Base-by-base conservation (phyloP, 2,329 filamentous ascomycete species). In the Monascus ruber region DNA sequence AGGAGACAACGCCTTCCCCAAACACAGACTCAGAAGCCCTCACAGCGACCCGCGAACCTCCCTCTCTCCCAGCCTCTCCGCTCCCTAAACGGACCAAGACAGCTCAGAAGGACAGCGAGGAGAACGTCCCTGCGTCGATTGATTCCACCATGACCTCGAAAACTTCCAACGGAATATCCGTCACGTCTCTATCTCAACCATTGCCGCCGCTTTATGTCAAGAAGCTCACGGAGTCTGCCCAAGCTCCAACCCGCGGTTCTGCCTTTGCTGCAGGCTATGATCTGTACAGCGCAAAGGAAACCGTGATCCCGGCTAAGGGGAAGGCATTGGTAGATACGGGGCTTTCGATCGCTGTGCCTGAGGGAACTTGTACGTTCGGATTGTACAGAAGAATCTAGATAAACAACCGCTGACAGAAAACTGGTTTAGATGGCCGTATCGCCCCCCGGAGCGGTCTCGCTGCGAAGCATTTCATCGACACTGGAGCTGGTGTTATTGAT, bases 401-500 rank as follows among this genome's bases (percentile, higher is more conserved):
- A 34, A n/a, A 43, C 38, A 38, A 31, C 34, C 24, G 4, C 33
- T 32, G 5, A 31, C 37, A 32, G 46, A 39, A 47, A 17, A 42
- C 40, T 5, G 45, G 46, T 39, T 31, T 34, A 89, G 85, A 96
- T 60, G 89, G 89, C 49, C 82, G 88, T 42, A 79, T 94, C 40
- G 88, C 88, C 3, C 88, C 88, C 6, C 83, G 88, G 48, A 91
- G 85, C n/a, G 87, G 87, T 35, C 80, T 94, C 29, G 89, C 89
- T 2, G 73, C 80, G 44, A 98, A 98, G 70, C 79, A 96, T 69
- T 91, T 88, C 66, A 96, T 98, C 60, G 87, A 95, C 63, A 91
- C 85, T 0, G 87, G 93, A 46, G 91, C 91, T 0, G 91, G 91
- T 39, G 91, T 98, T 47, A 96, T 98, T 53, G 91, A 98, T 63